phyloP scores from a whole-genome alignment of 2,329 filamentous ascomycete genomes.

The Curvularia spicifera region DNA sequence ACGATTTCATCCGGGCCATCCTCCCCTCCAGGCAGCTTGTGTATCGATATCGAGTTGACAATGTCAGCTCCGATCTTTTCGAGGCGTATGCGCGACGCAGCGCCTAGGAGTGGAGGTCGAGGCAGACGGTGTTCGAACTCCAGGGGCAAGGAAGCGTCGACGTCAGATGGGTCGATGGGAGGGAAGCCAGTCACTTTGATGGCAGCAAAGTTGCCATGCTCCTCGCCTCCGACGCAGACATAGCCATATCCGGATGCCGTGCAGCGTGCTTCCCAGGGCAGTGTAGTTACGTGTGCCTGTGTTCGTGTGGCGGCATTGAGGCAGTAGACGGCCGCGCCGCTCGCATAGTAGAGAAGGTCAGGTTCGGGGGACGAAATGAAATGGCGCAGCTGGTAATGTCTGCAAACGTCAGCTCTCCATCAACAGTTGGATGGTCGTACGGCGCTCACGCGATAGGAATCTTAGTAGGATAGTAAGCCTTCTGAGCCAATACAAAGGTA shows the following conservation, averaged over 20 bases:
- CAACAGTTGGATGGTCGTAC: neutral
- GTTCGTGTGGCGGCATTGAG: slow-evolving; percentile 71
- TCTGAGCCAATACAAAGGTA: slow-evolving; percentile 53
- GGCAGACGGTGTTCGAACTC: slow-evolving; percentile 50
- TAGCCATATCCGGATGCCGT: slow-evolving; percentile 85
- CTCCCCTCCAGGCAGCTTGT: slow-evolving; percentile 56
- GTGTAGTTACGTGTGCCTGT: slow-evolving; percentile 75
- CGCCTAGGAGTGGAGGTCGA: slow-evolving; percentile 49
- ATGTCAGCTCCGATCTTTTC: slow-evolving; percentile 68
- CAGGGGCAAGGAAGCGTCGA: slow-evolving; percentile 64
- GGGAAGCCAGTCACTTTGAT: slow-evolving; percentile 65
- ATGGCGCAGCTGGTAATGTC: slow-evolving; percentile 88
- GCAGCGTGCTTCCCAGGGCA: slow-evolving; percentile 75
- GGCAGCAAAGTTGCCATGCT: slow-evolving; percentile 84
- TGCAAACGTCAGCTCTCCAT: slow-evolving; percentile 47
- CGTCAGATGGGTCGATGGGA: slow-evolving; percentile 54
- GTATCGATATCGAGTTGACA: slow-evolving; percentile 71
- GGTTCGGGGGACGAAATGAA: slow-evolving; percentile 82
- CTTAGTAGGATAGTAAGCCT: slow-evolving; percentile 56
- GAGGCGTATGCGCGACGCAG: slow-evolving; percentile 54
- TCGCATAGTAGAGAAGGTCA: slow-evolving; percentile 84
- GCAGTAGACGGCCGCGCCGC: slow-evolving; percentile 66
- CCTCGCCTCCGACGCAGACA: slow-evolving; percentile 85
- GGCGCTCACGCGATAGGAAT: slow-evolving; percentile 56
- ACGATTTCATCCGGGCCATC: slow-evolving; percentile 64